Evolutionary conservation across 495 filamentous ascomycete species (phyloP).

Genomic region (Aspergillus kassunensis): DNA sequence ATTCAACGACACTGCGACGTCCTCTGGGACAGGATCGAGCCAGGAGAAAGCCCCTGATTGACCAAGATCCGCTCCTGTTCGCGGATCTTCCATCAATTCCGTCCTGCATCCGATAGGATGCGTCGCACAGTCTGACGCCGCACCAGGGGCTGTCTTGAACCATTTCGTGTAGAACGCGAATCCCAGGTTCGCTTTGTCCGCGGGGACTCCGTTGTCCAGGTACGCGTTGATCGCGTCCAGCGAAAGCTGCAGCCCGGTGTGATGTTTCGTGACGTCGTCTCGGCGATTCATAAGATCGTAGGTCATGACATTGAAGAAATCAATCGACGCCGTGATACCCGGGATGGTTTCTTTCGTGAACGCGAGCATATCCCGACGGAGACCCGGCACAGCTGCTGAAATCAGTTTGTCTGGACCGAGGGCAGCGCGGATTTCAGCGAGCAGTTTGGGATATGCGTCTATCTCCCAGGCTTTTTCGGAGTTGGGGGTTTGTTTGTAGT

Average conservation of each 20-base stretch:
- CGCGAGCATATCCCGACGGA: conserved; percentile 66
- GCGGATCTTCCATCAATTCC: conserved; percentile 49
- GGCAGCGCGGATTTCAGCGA: conserved; percentile 53
- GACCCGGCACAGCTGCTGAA: conserved; percentile 67
- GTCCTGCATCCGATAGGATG: conserved; percentile 60
- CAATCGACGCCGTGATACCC: conserved; percentile 57
- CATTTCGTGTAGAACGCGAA: conserved; percentile 74
- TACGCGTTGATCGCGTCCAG: conserved; percentile 57
- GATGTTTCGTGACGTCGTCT: conserved; percentile 63
- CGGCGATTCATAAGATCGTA: conserved; percentile 78
- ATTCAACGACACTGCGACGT: conserved; percentile 32
- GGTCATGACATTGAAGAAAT: conserved; percentile 76
- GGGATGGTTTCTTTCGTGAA: conserved; percentile 60
- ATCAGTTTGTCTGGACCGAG: conserved; percentile 59
- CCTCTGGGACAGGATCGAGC: conserved; percentile 30
- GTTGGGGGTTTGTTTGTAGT: conserved; percentile 70
- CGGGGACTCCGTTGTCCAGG: conserved; percentile 49
- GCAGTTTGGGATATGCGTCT: conserved; percentile 57
- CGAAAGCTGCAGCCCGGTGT: conserved; percentile 56
- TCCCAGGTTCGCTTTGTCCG: conserved; percentile 62
- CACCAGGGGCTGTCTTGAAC: conserved; percentile 53
- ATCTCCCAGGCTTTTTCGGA: conserved; percentile 57
- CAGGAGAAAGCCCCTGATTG: conserved; percentile 36
- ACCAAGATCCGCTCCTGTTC: conserved; percentile 33
- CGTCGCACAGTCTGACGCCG: conserved; percentile 33